A percentile compares a stretch with the other conserved stretches of the same genome.
Evolutionary conservation across 1,139 yeast genomes (phyloP).

Genomic region (Candida sanyaensis): DNA sequence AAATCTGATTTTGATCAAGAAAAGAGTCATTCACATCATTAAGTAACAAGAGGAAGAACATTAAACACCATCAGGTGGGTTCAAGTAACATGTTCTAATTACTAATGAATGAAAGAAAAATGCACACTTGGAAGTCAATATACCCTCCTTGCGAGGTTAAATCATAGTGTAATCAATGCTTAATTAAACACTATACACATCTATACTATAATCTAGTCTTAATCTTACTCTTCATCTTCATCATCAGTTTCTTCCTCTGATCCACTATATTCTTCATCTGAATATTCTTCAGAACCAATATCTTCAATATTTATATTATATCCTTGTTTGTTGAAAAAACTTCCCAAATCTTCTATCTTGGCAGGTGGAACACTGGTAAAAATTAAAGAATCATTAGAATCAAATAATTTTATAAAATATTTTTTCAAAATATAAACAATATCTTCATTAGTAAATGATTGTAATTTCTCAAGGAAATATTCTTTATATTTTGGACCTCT

Average conservation of each 20-base stretch:
- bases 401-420: conserved; percentile 66
- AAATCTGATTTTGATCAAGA: no score
- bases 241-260: conserved; percentile 7
- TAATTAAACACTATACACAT: no score
- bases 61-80: no score
- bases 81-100: no score
- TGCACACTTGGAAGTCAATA: no score
- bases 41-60: no score
- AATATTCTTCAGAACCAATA: conserved; percentile 29
- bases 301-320: conserved; percentile 63
- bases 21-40: no score
- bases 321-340: conserved; percentile 54
- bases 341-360: conserved; percentile 49
- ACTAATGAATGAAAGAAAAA: no score
- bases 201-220: background rate
- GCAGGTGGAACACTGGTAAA: conserved; percentile 78
- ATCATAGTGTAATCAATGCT: no score
- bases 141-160: no score
- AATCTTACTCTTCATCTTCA: conserved; percentile 1
- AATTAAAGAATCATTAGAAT: conserved; percentile 52
- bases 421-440: conserved; percentile 55
- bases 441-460: conserved; percentile 57
- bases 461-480: conserved; percentile 49
- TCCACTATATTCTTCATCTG: conserved; percentile 11
- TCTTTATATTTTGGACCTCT: conserved; percentile 68